Evolutionary conservation across 805 yeast species (phyloP), one percentile per base, ranked within the genome.

Genomic region (Hanseniaspora meyeri): DNA sequence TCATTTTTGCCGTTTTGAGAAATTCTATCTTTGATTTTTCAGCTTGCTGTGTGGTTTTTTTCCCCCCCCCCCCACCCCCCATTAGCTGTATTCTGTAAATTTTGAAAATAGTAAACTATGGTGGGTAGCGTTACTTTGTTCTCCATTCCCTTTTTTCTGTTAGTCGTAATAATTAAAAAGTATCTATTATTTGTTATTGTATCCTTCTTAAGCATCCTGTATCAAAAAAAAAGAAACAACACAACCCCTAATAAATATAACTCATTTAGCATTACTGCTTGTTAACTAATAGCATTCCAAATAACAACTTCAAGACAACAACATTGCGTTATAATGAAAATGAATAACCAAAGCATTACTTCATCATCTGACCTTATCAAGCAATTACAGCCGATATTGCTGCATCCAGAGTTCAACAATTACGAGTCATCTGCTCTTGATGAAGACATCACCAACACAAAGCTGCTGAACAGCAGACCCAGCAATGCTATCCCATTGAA

Each of bases 311-410:
- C 48, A 29, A 4, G 3, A n/a, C 19, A 27, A 27, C 12, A 9
- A 4, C 10, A n/a, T 10, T 32, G 12, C 36, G n/a, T n/a, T n/a
- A 32, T 32, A 32, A 32, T 2, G 2, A 43, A 24, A 20, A 53
- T 53, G 57, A 43, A 53, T 7, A 32, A 14, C 16, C 8, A 17
- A 7, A 39, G 38, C 24, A 53, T 53, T 5, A 31, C 43, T 3
- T 31, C 57, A 31, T 39, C 57, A 16, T 46, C 57, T 17, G 57
- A 53, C 39, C 57, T 53, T 6, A 45, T 53, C 19, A 53, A 20
- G 20, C 38, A 53, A 10, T 19, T 53, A 5, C 57, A 53, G 17
- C 57, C 57, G 8, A 53, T 46, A 12, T 40, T 53, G 5, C 19
- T 53, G 24, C 39, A 46, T 24, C 16, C 49, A 14, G 37, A 49